Percentiles rank a stretch among this genome's conserved stretches.
phyloP scores from a whole-genome alignment of 345 rosid species.

The Syzygium jambos region DNA sequence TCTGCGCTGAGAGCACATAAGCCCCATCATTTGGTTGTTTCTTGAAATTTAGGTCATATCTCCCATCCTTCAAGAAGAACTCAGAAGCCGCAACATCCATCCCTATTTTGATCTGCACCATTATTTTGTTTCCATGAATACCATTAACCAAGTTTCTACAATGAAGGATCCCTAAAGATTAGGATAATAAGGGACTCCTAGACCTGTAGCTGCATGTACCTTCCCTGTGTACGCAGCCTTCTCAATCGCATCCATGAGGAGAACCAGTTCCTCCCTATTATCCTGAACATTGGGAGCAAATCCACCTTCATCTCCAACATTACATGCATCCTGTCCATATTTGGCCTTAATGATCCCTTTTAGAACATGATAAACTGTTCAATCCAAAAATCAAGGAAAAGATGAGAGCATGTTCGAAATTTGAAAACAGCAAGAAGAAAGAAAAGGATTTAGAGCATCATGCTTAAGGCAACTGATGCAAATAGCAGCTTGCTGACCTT shows the following conservation, averaged over 20 bases:
- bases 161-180: too few relatives aligned
- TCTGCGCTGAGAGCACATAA: too few relatives aligned
- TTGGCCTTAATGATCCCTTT: slow-evolving; percentile 85
- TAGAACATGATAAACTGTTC: slow-evolving; percentile 73
- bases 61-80: slow-evolving; percentile 75
- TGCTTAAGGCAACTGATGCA: background rate
- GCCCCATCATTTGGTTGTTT: too few relatives aligned
- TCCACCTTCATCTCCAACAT: slow-evolving; percentile 98
- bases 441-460: background rate
- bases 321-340: slow-evolving; percentile 99
- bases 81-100: slow-evolving; percentile 99
- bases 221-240: too few relatives aligned
- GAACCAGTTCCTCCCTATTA: slow-evolving; percentile 89
- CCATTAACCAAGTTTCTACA: background rate
- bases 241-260: too few relatives aligned
- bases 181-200: too few relatives aligned
- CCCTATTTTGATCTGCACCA: slow-evolving; percentile 85
- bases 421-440: background rate
- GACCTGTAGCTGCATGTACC: too few relatives aligned
- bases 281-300: slow-evolving; percentile 99
- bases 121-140: background rate
- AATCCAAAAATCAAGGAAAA: background rate
- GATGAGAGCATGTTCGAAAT: background rate
- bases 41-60: too few relatives aligned
- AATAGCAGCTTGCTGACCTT: slow-evolving; percentile 42